Conservation (phyloP, 495 filamentous ascomycete genomes). For the Chaetomidium leptoderma region DNA sequence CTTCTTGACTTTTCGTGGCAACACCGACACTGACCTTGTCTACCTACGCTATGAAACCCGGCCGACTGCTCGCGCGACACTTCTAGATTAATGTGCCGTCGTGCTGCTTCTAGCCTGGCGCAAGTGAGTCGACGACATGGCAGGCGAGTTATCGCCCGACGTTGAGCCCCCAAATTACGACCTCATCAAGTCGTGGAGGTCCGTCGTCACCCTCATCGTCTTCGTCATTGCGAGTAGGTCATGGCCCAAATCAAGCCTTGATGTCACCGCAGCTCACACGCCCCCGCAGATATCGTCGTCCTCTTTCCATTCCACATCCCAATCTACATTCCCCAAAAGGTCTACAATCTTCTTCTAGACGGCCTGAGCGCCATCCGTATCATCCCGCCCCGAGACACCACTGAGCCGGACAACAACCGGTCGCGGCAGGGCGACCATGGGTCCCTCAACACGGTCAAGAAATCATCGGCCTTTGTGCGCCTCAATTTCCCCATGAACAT, state of each 20-base stretch:
- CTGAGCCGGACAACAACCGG: slow-evolving; percentile 7
- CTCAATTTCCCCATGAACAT: slow-evolving; percentile 60
- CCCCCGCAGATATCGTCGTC: slow-evolving; percentile 52
- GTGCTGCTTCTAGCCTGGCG: background rate
- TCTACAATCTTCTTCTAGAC: slow-evolving; percentile 43
- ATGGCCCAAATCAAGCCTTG: background rate
- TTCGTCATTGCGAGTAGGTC: slow-evolving; percentile 60
- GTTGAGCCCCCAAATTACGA: slow-evolving; percentile 43
- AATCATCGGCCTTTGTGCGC: slow-evolving; percentile 35
- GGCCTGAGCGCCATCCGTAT: slow-evolving; percentile 45
- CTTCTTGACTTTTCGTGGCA: too few relatives aligned
- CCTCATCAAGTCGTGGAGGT: slow-evolving; percentile 55
- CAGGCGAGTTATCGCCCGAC: background rate
- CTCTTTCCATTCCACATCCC: slow-evolving; percentile 61
- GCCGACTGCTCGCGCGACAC: background rate
- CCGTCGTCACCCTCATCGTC: slow-evolving; percentile 59
- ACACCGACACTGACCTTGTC: too few relatives aligned
- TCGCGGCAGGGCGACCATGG: slow-evolving; percentile 22
- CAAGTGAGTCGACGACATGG: slow-evolving; percentile 19
- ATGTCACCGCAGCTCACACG: background rate
- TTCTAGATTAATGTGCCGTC: background rate
- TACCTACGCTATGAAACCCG: background rate
- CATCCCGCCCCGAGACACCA: slow-evolving; percentile 40
- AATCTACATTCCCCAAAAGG: slow-evolving; percentile 47
- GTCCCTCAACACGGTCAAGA: background rate